Evolutionary conservation across 2,329 filamentous ascomycete genomes (phyloP).

Genomic region (Furcasterigmium sp.): DNA sequence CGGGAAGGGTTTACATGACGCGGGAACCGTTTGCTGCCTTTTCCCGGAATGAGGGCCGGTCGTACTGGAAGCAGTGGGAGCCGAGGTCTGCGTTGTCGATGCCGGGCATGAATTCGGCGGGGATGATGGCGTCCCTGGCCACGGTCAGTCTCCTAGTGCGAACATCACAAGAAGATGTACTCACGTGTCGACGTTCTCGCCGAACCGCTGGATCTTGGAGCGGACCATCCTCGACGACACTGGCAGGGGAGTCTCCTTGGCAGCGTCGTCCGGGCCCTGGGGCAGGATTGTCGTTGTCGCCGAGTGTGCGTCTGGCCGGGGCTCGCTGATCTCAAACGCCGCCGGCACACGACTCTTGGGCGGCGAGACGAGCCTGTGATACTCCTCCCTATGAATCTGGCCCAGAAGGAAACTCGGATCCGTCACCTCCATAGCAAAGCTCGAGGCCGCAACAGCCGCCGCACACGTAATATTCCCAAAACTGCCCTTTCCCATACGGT

Average conservation of each 20-base stretch:
- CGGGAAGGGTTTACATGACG: slow-evolving; percentile 5
- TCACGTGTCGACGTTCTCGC: slow-evolving; percentile 14
- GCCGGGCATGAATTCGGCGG: slow-evolving; percentile 13
- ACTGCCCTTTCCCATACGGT: slow-evolving; percentile 30
- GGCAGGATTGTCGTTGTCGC: neutral
- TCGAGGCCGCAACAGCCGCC: slow-evolving; percentile 39
- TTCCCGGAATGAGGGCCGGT: slow-evolving; percentile 11
- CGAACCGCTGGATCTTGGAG: slow-evolving; percentile 12
- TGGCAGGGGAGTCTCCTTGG: neutral
- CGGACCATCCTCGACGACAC: slow-evolving; percentile 6
- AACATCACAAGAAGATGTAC: neutral
- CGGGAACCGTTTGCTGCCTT: slow-evolving; percentile 7
- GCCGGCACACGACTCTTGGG: slow-evolving; percentile 10
- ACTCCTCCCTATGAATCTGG: slow-evolving; percentile 11
- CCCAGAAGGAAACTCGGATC: slow-evolving; percentile 28
- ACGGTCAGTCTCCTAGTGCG: neutral
- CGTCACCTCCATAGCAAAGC: slow-evolving; percentile 35
- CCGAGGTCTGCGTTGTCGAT: slow-evolving; percentile 15
- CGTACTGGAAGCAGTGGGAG: slow-evolving; percentile 15
- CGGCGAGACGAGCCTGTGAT: slow-evolving; percentile 1
- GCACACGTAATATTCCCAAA: slow-evolving; percentile 39
- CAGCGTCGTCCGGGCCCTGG: neutral
- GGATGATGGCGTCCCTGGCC: slow-evolving; percentile 10
- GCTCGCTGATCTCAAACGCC: neutral
- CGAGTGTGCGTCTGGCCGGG: neutral